Evolutionary conservation across 192 early-diverging fungal genomes (phyloP).

Genomic region (Glomus cerebriforme): DNA sequence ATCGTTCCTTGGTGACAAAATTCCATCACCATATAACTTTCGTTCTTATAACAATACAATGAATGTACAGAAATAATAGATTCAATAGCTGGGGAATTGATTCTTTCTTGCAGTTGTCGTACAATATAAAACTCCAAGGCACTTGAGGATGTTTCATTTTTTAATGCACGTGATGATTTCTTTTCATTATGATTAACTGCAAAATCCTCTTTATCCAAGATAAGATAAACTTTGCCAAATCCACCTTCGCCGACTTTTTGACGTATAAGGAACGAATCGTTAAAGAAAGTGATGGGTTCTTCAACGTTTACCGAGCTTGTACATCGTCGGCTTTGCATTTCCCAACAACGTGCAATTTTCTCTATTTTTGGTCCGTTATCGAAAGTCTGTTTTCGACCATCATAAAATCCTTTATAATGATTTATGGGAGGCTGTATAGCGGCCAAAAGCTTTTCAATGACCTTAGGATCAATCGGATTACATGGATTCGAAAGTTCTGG

Average conservation of each 20-base stretch:
- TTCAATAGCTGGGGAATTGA: neutral
- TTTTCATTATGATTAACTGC: neutral
- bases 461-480: conserved; percentile 3
- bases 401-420: conserved; percentile 23
- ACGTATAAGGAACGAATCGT: conserved; percentile 5
- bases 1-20: conserved; percentile 33
- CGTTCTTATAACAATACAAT: conserved; percentile 29
- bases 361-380: neutral
- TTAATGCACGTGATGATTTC: conserved; percentile 23
- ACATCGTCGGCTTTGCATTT: neutral
- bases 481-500: conserved; percentile 6
- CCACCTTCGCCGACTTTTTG: conserved; percentile 26
- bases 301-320: neutral
- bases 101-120: conserved; percentile 23
- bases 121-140: conserved; percentile 41
- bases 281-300: conserved; percentile 1
- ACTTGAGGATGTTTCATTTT: conserved; percentile 33
- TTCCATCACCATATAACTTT: conserved; percentile 33
- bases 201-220: neutral
- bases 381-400: neutral
- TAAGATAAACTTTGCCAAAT: conserved; percentile 17
- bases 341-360: neutral
- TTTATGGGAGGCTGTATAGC: neutral
- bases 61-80: conserved; percentile 2
- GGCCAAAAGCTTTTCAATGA: conserved; percentile 2